Conservation (phyloP, 1,284 basidiomycete species). For the Omphalotus olearius region DNA sequence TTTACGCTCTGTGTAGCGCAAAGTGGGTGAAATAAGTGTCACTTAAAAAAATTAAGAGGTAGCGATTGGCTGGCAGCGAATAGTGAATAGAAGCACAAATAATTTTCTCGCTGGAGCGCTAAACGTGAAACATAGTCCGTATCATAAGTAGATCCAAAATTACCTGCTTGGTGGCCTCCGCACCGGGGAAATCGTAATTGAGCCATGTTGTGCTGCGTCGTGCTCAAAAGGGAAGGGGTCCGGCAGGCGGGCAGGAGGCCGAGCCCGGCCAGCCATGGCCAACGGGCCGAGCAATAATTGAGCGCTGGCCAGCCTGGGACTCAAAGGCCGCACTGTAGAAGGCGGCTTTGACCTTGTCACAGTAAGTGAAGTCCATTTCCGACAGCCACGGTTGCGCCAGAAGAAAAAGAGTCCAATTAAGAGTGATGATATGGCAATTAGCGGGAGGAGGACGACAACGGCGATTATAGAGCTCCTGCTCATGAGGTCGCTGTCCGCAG, state of each 20-base stretch:
- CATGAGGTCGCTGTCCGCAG: not conserved
- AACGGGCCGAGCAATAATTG: not conserved
- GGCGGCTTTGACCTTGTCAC: no score
- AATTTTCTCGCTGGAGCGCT: no score
- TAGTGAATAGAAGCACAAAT: no score
- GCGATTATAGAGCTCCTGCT: constrained; percentile 15
- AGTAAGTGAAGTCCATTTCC: not conserved
- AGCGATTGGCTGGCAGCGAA: no score
- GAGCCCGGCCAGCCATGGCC: constrained; percentile 2
- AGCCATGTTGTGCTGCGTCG: not conserved
- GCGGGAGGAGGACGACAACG: constrained; percentile 13
- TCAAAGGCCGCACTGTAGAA: not conserved
- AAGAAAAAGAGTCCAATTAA: constrained; percentile 17
- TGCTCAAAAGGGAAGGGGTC: constrained; percentile 3
- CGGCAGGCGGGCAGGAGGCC: constrained; percentile 1
- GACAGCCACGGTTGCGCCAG: constrained; percentile 11
- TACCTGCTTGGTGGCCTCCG: not conserved
- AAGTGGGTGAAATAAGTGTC: no score
- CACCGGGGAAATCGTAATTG: not conserved
- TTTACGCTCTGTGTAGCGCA: no score
- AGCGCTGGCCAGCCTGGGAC: no score
- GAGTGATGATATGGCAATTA: constrained; percentile 15
- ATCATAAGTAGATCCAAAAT: no score
- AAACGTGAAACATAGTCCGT: no score
- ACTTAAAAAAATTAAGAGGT: no score